phyloP scores from a whole-genome alignment of 2,329 filamentous ascomycete genomes.

The Fusarium agapanthi region DNA sequence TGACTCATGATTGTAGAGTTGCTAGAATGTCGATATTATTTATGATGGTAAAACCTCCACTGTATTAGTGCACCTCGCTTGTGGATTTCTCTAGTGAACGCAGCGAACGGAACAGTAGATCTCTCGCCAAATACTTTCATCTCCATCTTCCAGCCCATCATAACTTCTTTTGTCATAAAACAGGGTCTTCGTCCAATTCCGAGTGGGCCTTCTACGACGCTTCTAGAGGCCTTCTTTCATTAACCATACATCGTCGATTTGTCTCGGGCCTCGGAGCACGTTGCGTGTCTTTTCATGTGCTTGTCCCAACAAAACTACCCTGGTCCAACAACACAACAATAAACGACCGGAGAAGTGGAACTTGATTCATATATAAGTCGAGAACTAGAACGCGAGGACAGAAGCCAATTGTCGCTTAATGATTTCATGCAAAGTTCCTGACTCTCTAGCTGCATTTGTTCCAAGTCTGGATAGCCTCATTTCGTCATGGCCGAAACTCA shows the following conservation, averaged over 20 bases:
- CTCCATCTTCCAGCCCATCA: neutral
- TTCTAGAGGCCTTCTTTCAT: conserved; percentile 20
- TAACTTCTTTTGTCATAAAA: neutral
- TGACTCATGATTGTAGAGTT: neutral
- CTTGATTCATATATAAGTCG: conserved; percentile 17
- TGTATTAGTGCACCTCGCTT: conserved; percentile 24
- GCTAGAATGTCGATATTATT: neutral
- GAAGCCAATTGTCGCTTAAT: neutral
- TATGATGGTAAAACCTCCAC: conserved; percentile 11
- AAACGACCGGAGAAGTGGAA: conserved; percentile 26
- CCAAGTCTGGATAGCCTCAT: conserved; percentile 15
- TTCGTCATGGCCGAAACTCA: conserved; percentile 32
- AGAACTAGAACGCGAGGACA: neutral
- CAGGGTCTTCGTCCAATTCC: conserved; percentile 4
- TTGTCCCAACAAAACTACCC: conserved; percentile 45
- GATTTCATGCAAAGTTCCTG: neutral
- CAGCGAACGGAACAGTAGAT: neutral
- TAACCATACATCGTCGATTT: neutral
- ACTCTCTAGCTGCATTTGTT: neutral
- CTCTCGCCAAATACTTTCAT: neutral
- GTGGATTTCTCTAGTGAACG: conserved; percentile 2
- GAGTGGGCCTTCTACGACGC: conserved; percentile 30
- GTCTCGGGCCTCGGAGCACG: conserved; percentile 39
- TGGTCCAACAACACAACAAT: conserved; percentile 35
- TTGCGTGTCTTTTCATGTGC: conserved; percentile 41